Conservation (phyloP, 2,329 filamentous ascomycete species). For the Ceratocystiopsis minuta region DNA sequence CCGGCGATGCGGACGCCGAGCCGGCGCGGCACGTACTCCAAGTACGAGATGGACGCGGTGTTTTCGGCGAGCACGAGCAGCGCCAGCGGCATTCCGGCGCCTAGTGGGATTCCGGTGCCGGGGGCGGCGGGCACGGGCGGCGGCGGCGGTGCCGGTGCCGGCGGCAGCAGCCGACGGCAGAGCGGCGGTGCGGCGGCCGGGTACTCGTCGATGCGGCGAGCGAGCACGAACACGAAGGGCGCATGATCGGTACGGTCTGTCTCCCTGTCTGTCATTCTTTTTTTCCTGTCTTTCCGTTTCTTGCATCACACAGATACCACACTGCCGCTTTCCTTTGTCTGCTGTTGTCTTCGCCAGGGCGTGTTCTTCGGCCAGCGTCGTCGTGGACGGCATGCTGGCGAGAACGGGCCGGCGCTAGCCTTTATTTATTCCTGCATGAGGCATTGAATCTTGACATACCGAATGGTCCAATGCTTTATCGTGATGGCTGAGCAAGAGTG, state of each 20-base stretch:
- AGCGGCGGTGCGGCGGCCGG: slow-evolving; percentile 11
- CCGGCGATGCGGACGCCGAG: slow-evolving; percentile 27
- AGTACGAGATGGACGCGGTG: slow-evolving; percentile 24
- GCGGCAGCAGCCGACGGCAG: slow-evolving; percentile 17
- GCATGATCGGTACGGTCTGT: background rate
- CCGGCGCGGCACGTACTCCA: slow-evolving; percentile 34
- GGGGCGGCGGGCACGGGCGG: slow-evolving; percentile 3
- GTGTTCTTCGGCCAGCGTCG: no score
- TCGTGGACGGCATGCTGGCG: no score
- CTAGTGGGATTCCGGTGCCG: slow-evolving; percentile 21
- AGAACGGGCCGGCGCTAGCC: no score
- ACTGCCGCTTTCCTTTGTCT: background rate
- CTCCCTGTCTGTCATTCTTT: background rate
- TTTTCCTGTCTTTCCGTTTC: background rate
- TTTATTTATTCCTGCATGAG: no score
- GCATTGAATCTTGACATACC: no score
- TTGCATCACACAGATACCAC: slow-evolving; percentile 3
- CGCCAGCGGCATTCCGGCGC: slow-evolving; percentile 16
- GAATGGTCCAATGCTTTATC: no score
- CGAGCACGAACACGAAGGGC: slow-evolving; percentile 22
- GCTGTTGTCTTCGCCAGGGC: no score
- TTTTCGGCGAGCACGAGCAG: slow-evolving; percentile 2
- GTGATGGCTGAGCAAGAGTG: no score
- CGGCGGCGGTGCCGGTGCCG: no score
- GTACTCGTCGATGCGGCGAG: slow-evolving; percentile 4